Evolutionary conservation across 352 stramenopile species (phyloP).

Genomic region (Pythium sukuiense): DNA sequence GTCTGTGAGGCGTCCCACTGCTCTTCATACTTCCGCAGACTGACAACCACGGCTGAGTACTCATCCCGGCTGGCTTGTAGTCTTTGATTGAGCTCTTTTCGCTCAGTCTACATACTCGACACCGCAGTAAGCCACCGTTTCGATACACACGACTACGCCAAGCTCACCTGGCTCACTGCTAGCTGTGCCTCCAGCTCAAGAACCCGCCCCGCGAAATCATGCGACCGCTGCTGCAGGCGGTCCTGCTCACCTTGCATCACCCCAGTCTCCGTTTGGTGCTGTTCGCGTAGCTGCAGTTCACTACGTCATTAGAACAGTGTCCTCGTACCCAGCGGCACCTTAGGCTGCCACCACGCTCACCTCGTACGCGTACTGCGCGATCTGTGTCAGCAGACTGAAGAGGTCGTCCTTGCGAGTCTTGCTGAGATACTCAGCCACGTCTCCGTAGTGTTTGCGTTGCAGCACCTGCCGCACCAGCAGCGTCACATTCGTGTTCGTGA

Average conservation of each 20-base stretch:
- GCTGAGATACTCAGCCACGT: constrained; percentile 39
- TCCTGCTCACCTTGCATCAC: constrained; percentile 6
- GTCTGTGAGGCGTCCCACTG: constrained; percentile 36
- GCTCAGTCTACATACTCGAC: constrained; percentile 3
- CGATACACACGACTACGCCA: no score
- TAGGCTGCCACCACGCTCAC: constrained; percentile 17
- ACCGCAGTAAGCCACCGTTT: neutral
- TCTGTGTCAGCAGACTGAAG: constrained; percentile 42
- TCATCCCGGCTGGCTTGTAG: constrained; percentile 4
- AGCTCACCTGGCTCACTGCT: constrained; percentile 3
- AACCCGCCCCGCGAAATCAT: constrained; percentile 8
- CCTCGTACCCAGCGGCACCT: neutral
- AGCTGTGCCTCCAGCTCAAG: constrained; percentile 6
- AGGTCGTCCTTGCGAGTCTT: constrained; percentile 44
- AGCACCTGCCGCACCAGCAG: constrained; percentile 56
- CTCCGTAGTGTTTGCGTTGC: constrained; percentile 41
- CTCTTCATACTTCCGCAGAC: constrained; percentile 41
- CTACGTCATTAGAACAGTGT: neutral
- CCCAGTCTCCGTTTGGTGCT: constrained; percentile 8
- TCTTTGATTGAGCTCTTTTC: constrained; percentile 9
- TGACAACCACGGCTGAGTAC: constrained; percentile 16
- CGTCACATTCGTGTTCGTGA: constrained; percentile 10
- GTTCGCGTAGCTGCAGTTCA: constrained; percentile 14
- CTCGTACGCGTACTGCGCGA: constrained; percentile 39
- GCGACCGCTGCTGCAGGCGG: constrained; percentile 8